Percentiles rank a stretch among this genome's conserved stretches.
Conservation (phyloP, 805 yeast genomes). For the Hanseniaspora valbyensis region DNA sequence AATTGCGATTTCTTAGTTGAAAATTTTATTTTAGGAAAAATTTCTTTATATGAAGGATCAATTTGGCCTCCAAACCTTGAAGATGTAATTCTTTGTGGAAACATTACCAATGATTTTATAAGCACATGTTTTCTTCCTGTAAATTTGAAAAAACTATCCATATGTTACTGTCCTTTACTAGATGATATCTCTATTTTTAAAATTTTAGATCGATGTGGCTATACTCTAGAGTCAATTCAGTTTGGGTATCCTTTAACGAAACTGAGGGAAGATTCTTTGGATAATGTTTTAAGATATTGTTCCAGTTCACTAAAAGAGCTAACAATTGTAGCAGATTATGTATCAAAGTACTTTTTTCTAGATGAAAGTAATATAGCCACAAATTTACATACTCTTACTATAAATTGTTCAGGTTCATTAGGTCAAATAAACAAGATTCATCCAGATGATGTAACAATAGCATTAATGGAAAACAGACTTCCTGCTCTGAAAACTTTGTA, state of each 20-base stretch:
- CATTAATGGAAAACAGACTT: constrained; percentile 64
- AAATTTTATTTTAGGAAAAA: constrained; percentile 4
- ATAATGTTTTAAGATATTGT: constrained; percentile 61
- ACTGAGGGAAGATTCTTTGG: constrained; percentile 56
- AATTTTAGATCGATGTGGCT: constrained; percentile 55
- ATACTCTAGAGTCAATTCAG: constrained; percentile 47
- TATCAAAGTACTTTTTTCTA: constrained; percentile 38
- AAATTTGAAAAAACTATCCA: constrained; percentile 58
- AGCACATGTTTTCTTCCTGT: constrained; percentile 58
- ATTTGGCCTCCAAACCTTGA: constrained; percentile 75
- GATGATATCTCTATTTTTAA: constrained; percentile 53
- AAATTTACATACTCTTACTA: constrained; percentile 51
- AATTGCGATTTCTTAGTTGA: constrained; percentile 40
- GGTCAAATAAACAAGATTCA: constrained; percentile 76
- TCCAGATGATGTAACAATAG: constrained; percentile 81
- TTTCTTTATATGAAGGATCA: constrained; percentile 31
- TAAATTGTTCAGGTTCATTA: constrained; percentile 76
- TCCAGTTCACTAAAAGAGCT: constrained; percentile 50
- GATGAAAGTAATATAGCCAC: constrained; percentile 36
- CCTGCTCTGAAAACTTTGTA: constrained; percentile 55
- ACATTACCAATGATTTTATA: constrained; percentile 73
- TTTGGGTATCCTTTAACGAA: constrained; percentile 86
- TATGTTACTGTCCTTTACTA: constrained; percentile 79
- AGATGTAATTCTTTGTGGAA: constrained; percentile 74
- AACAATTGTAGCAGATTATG: constrained; percentile 71